phyloP scores from a whole-genome alignment of 2,329 filamentous ascomycete genomes.

The Amphichorda felina region DNA sequence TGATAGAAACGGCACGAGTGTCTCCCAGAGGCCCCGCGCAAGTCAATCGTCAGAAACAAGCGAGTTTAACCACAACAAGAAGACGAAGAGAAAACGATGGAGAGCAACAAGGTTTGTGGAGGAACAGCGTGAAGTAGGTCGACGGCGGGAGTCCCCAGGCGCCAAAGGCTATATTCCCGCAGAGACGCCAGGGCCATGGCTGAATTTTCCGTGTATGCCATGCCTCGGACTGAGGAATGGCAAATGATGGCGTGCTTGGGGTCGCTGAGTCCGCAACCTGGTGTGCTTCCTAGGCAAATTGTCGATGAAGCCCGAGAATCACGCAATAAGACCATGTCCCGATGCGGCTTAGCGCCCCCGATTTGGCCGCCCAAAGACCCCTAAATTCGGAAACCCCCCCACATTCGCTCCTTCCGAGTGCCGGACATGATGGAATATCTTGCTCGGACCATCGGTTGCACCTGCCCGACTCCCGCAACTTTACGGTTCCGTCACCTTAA shows the following conservation, averaged over 20 bases:
- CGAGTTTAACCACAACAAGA: not conserved
- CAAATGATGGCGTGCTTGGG: conserved; percentile 2
- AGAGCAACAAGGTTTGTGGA: not conserved
- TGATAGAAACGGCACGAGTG: not conserved
- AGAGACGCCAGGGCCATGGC: not conserved
- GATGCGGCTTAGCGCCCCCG: conserved; percentile 14
- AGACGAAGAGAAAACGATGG: not conserved
- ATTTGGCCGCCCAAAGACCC: conserved; percentile 6
- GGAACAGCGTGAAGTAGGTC: too few relatives aligned
- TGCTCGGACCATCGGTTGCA: conserved; percentile 2
- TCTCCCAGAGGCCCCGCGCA: not conserved
- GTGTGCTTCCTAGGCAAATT: not conserved
- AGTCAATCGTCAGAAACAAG: too few relatives aligned
- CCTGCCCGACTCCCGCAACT: conserved; percentile 2
- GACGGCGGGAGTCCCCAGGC: not conserved
- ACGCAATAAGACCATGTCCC: conserved; percentile 23
- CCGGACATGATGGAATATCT: conserved; percentile 5
- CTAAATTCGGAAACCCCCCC: conserved; percentile 9
- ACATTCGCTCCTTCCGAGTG: conserved; percentile 9
- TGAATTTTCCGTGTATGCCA: not conserved
- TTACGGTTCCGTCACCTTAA: too few relatives aligned
- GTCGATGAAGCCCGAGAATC: conserved; percentile 14
- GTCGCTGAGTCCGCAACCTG: not conserved
- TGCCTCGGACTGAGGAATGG: not conserved
- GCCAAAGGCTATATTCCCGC: too few relatives aligned